Evolutionary conservation across 805 yeast genomes (phyloP).

Genomic region (Nakazawaea sp.): DNA sequence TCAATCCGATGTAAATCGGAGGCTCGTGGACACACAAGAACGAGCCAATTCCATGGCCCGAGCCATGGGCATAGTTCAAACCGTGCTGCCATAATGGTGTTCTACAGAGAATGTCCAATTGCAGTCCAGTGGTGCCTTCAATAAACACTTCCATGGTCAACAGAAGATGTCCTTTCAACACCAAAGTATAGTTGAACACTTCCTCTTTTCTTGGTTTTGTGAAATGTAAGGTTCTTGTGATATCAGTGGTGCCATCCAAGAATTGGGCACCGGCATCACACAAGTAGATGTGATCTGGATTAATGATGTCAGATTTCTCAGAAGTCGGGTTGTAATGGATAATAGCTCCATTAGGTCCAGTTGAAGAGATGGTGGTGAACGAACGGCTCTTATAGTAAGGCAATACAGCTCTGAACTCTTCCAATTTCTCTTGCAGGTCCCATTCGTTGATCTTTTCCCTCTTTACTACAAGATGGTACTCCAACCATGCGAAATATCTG

Average conservation of each 20-base stretch:
- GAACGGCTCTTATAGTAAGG: slow-evolving; percentile 58
- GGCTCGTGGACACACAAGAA: slow-evolving; percentile 92
- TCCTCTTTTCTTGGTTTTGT: slow-evolving; percentile 50
- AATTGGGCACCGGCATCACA: slow-evolving; percentile 92
- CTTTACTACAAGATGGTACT: slow-evolving; percentile 40
- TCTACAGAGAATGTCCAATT: slow-evolving; percentile 78
- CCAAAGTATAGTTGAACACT: slow-evolving; percentile 68
- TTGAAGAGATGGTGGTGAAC: slow-evolving; percentile 69
- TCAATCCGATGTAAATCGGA: slow-evolving; percentile 75
- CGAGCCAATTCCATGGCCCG: slow-evolving; percentile 97
- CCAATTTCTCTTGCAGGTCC: slow-evolving; percentile 47
- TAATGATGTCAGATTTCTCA: slow-evolving; percentile 51
- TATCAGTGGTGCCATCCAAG: slow-evolving; percentile 87
- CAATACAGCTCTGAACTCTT: slow-evolving; percentile 34
- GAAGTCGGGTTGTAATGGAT: slow-evolving; percentile 70
- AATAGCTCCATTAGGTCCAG: slow-evolving; percentile 70
- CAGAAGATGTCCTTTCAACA: slow-evolving; percentile 86
- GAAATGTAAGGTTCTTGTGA: slow-evolving; percentile 82
- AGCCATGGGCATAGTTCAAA: slow-evolving; percentile 85
- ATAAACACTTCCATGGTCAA: slow-evolving; percentile 79
- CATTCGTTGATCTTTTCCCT: slow-evolving; percentile 45
- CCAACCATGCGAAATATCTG: slow-evolving; percentile 79
- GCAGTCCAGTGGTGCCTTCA: slow-evolving; percentile 64
- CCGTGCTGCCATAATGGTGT: slow-evolving; percentile 80
- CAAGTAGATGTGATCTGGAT: slow-evolving; percentile 62